Conservation (phyloP, 371 early-diverging fungal genomes). For the Mucor circinelloides region DNA sequence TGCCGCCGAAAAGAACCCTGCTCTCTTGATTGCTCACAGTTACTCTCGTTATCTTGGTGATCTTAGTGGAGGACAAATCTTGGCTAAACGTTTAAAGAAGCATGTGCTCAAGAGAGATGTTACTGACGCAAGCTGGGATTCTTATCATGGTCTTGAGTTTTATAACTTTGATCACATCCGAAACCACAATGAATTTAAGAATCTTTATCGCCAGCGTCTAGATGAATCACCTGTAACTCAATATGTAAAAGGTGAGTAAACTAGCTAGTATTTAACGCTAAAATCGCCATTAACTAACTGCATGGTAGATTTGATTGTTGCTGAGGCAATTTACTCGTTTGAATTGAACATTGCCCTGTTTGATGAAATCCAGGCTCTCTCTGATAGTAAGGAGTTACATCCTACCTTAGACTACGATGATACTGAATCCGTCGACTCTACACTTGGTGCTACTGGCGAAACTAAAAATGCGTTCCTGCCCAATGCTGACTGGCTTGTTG, state of each 20-base stretch:
- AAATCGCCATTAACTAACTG: neutral
- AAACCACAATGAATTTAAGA: constrained; percentile 57
- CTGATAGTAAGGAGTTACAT: constrained; percentile 30
- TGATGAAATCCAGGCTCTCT: constrained; percentile 42
- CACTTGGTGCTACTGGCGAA: neutral
- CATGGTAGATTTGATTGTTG: constrained; percentile 36
- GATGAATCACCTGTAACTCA: constrained; percentile 37
- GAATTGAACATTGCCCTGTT: constrained; percentile 51
- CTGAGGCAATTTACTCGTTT: constrained; percentile 41
- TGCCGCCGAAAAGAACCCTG: constrained; percentile 49
- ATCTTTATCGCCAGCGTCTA: constrained; percentile 50
- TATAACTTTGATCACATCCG: constrained; percentile 56
- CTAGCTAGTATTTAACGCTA: neutral
- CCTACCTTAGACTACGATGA: constrained; percentile 10
- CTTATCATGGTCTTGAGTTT: constrained; percentile 51
- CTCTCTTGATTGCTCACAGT: constrained; percentile 58
- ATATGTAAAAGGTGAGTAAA: constrained; percentile 36
- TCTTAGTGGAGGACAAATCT: constrained; percentile 63
- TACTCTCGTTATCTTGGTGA: constrained; percentile 68
- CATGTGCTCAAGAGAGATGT: constrained; percentile 42
- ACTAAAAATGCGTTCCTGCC: neutral
- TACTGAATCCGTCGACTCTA: neutral
- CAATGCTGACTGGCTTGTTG: constrained; percentile 20
- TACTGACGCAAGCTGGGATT: constrained; percentile 40
- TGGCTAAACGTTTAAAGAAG: constrained; percentile 58